Percentiles rank a stretch among this genome's conserved stretches.
phyloP scores from a whole-genome alignment of 306 rosid species.

The Hylodesmum podocarpum region DNA sequence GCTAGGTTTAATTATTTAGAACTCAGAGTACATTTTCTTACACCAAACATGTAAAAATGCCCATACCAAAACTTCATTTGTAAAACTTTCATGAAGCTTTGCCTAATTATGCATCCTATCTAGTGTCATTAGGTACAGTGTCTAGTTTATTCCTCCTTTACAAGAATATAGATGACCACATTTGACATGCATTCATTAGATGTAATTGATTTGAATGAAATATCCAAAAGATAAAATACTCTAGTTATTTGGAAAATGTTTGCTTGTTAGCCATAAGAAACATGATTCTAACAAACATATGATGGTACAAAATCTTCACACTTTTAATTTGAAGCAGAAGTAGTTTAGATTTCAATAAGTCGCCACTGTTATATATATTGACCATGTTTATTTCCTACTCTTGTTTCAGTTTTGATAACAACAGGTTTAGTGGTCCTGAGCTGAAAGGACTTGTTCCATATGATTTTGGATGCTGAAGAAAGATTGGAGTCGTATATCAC shows the following conservation, averaged over 20 bases:
- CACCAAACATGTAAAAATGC: neutral
- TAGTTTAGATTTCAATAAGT: neutral
- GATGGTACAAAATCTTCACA: slow-evolving; percentile 5
- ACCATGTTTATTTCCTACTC: neutral
- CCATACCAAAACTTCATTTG: neutral
- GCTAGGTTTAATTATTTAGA: neutral
- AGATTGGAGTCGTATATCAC: neutral
- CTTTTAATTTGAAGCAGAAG: neutral
- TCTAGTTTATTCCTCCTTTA: neutral
- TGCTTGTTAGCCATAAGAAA: neutral
- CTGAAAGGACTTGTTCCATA: slow-evolving; percentile 84
- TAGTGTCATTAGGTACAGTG: neutral
- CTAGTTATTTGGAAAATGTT: neutral
- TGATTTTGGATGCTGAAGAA: slow-evolving; percentile 82
- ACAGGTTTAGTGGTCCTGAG: slow-evolving; percentile 79
- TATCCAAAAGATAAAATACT: neutral
- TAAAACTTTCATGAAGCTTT: neutral
- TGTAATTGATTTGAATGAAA: neutral
- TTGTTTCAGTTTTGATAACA: slow-evolving; percentile 73
- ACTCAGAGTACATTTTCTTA: neutral
- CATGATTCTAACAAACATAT: neutral
- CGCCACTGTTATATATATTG: neutral
- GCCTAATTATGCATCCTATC: neutral
- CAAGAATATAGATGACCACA: neutral
- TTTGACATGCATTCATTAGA: neutral